These are phyloP conservation scores for Candida broadrunensis DNA, from an alignment of 805 yeast species.

Conservation along the genomic window DNA sequence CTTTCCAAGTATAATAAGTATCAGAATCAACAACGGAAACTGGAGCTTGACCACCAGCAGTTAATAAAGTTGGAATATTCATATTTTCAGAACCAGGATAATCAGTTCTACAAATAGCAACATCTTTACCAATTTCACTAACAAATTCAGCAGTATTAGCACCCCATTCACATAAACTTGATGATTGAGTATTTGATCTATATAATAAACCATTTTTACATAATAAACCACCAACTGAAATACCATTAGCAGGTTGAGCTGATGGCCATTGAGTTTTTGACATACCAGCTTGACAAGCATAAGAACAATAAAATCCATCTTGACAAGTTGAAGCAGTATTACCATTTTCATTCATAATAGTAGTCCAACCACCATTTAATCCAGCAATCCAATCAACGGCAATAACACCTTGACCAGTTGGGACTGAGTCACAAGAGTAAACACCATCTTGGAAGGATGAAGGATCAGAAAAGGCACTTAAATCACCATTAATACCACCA, in stretches of 20 bases:
- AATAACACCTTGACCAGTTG: constrained; percentile 81
- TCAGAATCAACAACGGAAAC: constrained; percentile 79
- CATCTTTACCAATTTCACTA: constrained; percentile 57
- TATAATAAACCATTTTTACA: constrained; percentile 84
- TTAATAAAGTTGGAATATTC: constrained; percentile 88
- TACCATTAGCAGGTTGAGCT: constrained; percentile 82
- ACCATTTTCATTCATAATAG: constrained; percentile 59
- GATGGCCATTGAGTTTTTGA: constrained; percentile 98
- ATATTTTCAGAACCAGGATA: constrained; percentile 99
- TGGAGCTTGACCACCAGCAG: constrained; percentile 61
- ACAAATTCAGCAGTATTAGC: constrained; percentile 63
- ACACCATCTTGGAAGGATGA: constrained; percentile 70
- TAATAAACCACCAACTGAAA: constrained; percentile 87
- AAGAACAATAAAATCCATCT: constrained; percentile 94
- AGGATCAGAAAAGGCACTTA: constrained; percentile 57
- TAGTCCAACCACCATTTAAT: constrained; percentile 79
- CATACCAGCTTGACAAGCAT: constrained; percentile 98
- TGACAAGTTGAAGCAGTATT: constrained; percentile 68
- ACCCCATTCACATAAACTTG: constrained; percentile 89
- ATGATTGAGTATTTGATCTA: constrained; percentile 64
- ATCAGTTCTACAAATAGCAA: constrained; percentile 96
- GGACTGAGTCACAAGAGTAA: constrained; percentile 65
- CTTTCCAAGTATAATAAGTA: constrained; percentile 78
- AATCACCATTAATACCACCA: constrained; percentile 51
- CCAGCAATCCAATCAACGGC: constrained; percentile 50